Evolutionary conservation across 139 green algal species (phyloP), one percentile per base, ranked within the genome.

Genomic region (Ulvella scutata): DNA sequence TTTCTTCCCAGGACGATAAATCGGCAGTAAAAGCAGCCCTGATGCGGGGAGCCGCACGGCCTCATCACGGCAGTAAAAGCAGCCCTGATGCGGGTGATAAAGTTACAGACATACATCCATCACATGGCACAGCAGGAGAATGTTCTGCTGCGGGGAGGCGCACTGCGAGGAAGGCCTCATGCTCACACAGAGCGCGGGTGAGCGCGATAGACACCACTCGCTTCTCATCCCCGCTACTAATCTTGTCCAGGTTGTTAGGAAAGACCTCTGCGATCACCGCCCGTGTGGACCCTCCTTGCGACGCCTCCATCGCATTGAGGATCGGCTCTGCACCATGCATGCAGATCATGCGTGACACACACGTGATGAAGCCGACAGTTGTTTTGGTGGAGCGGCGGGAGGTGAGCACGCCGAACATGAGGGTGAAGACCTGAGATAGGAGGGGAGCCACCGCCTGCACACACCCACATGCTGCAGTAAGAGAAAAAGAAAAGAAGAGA

Each of bases 351-450:
- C 86, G 62, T 7, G 88, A 73, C 36, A 92, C 37, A 83, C 96
- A 96, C 9, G 87, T 72, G 4, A 93, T 43, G 62, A 98, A 89
- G 62, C 79, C 78, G 37, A 82, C 80, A n/a, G 83, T 79, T 77
- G 89, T 96, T 80, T 92, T 93, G 26, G 80, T 31, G 2, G 88
- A 96, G 43, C 76, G 80, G 7, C 51, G 51, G 33, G 85, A 85
- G 3, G 43, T 76, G 79, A 94, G 85, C 74, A 93, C 78, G 31
- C 82, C 75, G n/a, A 81, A 89, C 2, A 84, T 74, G 35, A 84
- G 75, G 28, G 28, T 43, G 74, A 75, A 86, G 37, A 83, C 44
- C 23, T 59, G 39, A 35, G 74, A 34, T 29, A 80, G 40, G 75
- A 79, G 82, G 26, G 76, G 67, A 7, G 37, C 72, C 20, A 78